Evolutionary conservation across 2,329 filamentous ascomycete genomes (phyloP).

Genomic region (Colletotrichum magnum): DNA sequence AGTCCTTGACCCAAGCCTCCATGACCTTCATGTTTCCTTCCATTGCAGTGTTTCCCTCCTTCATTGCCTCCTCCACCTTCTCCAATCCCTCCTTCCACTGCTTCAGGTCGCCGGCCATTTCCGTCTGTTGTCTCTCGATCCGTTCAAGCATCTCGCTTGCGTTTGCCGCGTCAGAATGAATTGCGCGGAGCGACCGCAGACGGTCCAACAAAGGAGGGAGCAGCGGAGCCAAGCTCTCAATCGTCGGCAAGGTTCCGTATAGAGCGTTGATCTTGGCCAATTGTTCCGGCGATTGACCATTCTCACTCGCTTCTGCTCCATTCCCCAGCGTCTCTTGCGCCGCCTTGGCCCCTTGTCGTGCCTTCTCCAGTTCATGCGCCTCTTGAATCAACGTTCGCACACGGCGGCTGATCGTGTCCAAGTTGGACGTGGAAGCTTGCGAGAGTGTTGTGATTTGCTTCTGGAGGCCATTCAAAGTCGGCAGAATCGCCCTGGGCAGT

Average conservation of each 20-base stretch:
- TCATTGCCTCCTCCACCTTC: conserved; percentile 82
- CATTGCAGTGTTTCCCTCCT: conserved; percentile 78
- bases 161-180: conserved; percentile 89
- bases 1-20: conserved; percentile 87
- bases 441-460: conserved; percentile 84
- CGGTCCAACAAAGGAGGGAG: conserved; percentile 89
- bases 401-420: conserved; percentile 79
- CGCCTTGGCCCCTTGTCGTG: conserved; percentile 72
- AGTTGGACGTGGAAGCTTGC: conserved; percentile 78
- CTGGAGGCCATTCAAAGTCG: conserved; percentile 84
- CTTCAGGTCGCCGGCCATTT: conserved; percentile 86
- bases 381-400: conserved; percentile 80
- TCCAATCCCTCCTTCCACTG: conserved; percentile 87
- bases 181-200: conserved; percentile 83
- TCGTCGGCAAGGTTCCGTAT: conserved; percentile 89
- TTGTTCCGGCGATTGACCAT: conserved; percentile 75
- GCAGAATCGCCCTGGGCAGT: conserved; percentile 79
- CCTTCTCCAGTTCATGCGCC: conserved; percentile 78
- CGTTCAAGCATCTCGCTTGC: conserved; percentile 83
- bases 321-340: conserved; percentile 72
- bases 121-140: conserved; percentile 83
- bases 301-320: conserved; percentile 57
- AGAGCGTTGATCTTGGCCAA: conserved; percentile 90
- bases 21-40: conserved; percentile 87
- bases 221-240: conserved; percentile 87